Percentiles rank a stretch among this genome's conserved stretches.
These are phyloP conservation scores for Ogataea saltuana DNA, from an alignment of 805 yeast species.

Conservation along the genomic window DNA sequence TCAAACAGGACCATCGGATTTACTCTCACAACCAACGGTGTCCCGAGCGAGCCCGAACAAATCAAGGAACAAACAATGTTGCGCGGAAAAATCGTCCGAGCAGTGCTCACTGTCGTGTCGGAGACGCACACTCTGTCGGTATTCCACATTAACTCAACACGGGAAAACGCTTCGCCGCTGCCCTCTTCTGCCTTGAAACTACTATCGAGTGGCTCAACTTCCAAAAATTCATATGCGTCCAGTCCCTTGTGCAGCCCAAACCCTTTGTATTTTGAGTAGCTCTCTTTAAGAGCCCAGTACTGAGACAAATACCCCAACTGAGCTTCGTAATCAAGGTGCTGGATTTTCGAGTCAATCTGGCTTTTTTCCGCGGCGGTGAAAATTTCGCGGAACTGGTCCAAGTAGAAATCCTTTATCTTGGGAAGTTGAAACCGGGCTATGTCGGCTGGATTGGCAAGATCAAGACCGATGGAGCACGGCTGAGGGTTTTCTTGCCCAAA, in stretches of 20 bases:
- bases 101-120: constrained; percentile 6
- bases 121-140: constrained; percentile 7
- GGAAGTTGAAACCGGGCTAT: constrained; percentile 18
- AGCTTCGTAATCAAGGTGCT: constrained; percentile 2
- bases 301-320: constrained; percentile 45
- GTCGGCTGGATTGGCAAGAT: constrained; percentile 43
- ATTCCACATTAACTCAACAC: constrained; percentile 3
- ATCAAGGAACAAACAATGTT: constrained; percentile 8
- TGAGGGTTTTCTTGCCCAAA: constrained; percentile 15
- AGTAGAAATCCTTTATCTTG: constrained; percentile 31
- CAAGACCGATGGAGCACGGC: constrained; percentile 43
- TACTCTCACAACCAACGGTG: neutral
- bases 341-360: constrained; percentile 28
- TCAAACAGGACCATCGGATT: constrained; percentile 6
- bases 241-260: constrained; percentile 47
- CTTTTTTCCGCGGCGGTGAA: constrained; percentile 30
- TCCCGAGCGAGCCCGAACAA: neutral
- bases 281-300: constrained; percentile 80
- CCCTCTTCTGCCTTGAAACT: neutral
- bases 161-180: constrained; percentile 1
- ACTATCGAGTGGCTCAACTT: constrained; percentile 10
- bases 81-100: constrained; percentile 2
- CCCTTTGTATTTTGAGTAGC: constrained; percentile 68
- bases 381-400: constrained; percentile 30
- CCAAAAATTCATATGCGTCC: constrained; percentile 25